Evolutionary conservation across 306 rosid species (phyloP), one percentile per base, ranked within the genome.

Genomic region (Oemleria cerasiformis): DNA sequence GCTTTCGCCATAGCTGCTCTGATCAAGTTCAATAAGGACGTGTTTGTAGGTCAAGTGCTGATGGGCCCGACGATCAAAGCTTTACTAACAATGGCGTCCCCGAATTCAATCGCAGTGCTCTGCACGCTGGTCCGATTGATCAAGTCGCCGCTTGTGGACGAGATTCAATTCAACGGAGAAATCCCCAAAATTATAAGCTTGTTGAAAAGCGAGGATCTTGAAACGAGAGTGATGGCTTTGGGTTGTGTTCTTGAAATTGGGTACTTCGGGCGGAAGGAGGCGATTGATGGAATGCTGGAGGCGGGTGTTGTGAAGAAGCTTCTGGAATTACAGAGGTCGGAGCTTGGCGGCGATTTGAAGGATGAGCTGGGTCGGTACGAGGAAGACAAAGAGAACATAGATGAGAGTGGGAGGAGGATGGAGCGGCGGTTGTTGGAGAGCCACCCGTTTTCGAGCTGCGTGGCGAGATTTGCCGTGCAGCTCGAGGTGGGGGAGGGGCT

Each of bases 401-500:
- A 43, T 38, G 67, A 30, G 36, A 30, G 36, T 30, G 36, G 57
- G 62, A 1, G 44, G 62, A 63, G 67, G 0, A 49, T 72, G 65
- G 78, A 78, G 44, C 76, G 30, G 80, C 58, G 78, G 66, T 81
- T 79, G 63, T 67, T 76, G 67, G 87, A 86, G 66, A 84, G 21
- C 2, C 78, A 81, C 57, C 94, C 89, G 21, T 91, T 91, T 82
- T 88, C 86, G 21, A 88, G 90, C 82, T 87, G 92, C 50, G 95
- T 89, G 58, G 95, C 97, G 15, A 89, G 90, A 43, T 94, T 94
- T 59, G 86, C 96, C 0, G 96, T 94, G 80, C 96, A 89, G 11
- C 75, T 94, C 79, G 99, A 94, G 72, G 92, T 91, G 0, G 99
- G 99, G 1, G 99, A 94, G 38, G 99, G 99, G 53, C 68, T 94